A percentile compares a stretch with the other conserved stretches of the same genome.
These are phyloP conservation scores for Zalaria sp. DNA, from an alignment of 2,329 filamentous ascomycete species.

Conservation along the genomic window DNA sequence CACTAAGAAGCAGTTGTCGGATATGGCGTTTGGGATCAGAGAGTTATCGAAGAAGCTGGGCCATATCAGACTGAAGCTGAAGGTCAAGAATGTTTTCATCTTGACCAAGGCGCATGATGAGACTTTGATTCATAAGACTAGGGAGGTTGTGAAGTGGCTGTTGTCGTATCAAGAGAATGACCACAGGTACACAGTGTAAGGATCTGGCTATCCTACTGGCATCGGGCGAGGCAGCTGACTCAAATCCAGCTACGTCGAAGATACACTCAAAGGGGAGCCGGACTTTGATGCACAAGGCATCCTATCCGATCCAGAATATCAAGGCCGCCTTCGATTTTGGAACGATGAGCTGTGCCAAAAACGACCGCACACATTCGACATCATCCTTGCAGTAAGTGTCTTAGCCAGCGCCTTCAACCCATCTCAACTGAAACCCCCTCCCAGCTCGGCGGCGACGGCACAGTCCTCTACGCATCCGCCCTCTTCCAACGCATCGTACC, in stretches of 20 bases:
- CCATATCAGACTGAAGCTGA: conserved; percentile 68
- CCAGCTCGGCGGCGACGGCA: conserved; percentile 67
- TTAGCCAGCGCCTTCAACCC: background rate
- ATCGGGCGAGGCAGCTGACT: background rate
- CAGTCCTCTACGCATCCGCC: conserved; percentile 79
- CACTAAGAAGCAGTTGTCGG: conserved; percentile 86
- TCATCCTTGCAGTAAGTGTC: conserved; percentile 57
- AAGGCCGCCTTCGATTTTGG: conserved; percentile 65
- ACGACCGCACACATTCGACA: conserved; percentile 80
- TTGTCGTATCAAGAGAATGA: conserved; percentile 43
- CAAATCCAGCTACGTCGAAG: conserved; percentile 50
- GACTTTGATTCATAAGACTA: conserved; percentile 60
- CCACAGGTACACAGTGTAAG: conserved; percentile 58
- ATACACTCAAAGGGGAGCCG: conserved; percentile 55
- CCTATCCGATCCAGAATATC: conserved; percentile 39
- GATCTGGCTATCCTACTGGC: background rate
- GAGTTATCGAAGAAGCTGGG: conserved; percentile 78
- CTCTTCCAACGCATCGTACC: conserved; percentile 83
- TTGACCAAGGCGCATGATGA: conserved; percentile 87
- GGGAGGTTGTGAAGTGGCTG: conserved; percentile 69
- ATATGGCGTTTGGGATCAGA: conserved; percentile 93
- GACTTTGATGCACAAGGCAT: conserved; percentile 62
- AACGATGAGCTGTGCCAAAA: conserved; percentile 61
- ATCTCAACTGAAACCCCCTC: conserved; percentile 34
- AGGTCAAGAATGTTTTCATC: conserved; percentile 71